Percentiles rank a stretch among this genome's conserved stretches.
These are phyloP conservation scores for Botrytis elliptica DNA, from an alignment of 2,329 filamentous ascomycete genomes.

Conservation along the genomic window DNA sequence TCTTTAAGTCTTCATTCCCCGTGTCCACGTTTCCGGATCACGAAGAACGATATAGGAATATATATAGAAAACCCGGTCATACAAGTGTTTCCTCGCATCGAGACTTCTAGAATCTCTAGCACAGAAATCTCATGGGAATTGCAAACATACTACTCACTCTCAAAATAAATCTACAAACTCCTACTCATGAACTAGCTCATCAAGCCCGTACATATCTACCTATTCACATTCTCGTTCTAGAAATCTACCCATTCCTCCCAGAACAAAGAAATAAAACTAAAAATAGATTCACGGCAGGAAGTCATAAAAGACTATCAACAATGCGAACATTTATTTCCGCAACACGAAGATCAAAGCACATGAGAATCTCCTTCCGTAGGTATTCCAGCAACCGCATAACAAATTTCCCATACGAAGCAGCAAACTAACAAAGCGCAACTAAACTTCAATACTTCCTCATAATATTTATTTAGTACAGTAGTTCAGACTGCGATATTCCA, in stretches of 20 bases:
- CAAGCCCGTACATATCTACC: accelerated
- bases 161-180: not conserved
- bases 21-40: not conserved
- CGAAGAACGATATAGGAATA: not conserved
- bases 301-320: not conserved
- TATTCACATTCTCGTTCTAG: not conserved
- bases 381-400: not conserved
- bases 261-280: not conserved
- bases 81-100: not conserved
- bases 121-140: not conserved
- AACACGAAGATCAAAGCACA: not conserved
- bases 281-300: not conserved
- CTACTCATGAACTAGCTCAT: not conserved
- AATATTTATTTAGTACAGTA: not conserved
- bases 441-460: not conserved
- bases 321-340: not conserved
- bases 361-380: not conserved
- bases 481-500: not conserved
- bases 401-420: not conserved
- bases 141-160: no score
- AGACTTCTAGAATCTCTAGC: not conserved
- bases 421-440: not conserved
- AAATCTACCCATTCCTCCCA: not conserved
- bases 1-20: not conserved
- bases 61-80: not conserved